phyloP scores from a whole-genome alignment of 2,329 filamentous ascomycete species.

The Penicillium sp. region DNA sequence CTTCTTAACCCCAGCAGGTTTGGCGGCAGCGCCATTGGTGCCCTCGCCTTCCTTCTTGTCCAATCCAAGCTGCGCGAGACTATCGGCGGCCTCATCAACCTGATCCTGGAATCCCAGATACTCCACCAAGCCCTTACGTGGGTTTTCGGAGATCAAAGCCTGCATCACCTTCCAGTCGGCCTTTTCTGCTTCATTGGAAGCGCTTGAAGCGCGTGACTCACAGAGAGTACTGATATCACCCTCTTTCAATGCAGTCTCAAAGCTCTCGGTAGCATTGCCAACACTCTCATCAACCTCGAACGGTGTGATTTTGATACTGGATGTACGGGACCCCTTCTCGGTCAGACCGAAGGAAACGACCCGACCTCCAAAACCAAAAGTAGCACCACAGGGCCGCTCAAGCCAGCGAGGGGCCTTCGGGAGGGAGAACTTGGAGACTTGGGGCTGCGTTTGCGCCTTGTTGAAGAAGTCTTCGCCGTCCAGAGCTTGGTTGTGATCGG shows the following conservation, averaged over 20 bases:
- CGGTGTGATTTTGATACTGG: conserved; percentile 79
- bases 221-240: conserved; percentile 79
- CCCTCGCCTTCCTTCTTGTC: conserved; percentile 39
- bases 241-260: conserved; percentile 76
- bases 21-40: conserved; percentile 48
- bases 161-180: conserved; percentile 95
- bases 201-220: conserved; percentile 70
- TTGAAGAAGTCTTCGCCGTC: conserved; percentile 97
- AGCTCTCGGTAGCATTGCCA: conserved; percentile 78
- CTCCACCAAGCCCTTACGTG: conserved; percentile 80
- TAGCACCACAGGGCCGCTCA: conserved; percentile 77
- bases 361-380: conserved; percentile 95
- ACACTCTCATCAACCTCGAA: conserved; percentile 86
- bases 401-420: conserved; percentile 87
- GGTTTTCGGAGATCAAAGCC: conserved; percentile 79
- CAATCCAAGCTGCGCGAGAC: conserved; percentile 44
- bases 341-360: conserved; percentile 69
- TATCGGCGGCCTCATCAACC: conserved; percentile 52
- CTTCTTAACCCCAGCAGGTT: conserved; percentile 52
- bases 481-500: conserved; percentile 65
- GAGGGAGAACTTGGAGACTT: conserved; percentile 85
- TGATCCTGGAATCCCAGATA: conserved; percentile 80
- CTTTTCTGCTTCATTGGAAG: conserved; percentile 86
- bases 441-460: conserved; percentile 86
- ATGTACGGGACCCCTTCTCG: conserved; percentile 65